Evolutionary conservation across 1,139 yeast genomes (phyloP), one percentile per base, ranked within the genome.

Genomic region (Zhuliangozyma blackwelliae): DNA sequence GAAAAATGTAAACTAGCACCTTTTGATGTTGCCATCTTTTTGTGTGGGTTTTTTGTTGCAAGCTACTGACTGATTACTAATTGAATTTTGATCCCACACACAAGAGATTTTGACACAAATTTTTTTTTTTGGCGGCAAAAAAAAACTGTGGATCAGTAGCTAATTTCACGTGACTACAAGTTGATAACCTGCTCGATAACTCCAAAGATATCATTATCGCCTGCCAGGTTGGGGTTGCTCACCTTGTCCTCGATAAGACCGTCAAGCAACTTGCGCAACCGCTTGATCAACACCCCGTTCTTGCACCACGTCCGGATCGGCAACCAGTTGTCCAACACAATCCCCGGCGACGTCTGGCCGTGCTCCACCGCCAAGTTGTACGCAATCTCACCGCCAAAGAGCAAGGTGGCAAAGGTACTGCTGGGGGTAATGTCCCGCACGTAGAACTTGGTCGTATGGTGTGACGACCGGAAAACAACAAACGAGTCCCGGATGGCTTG

Each of bases 241-340:
- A 70, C 51, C 32, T 77, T 77, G 22, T 70, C 72, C 34, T 77
- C 84, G 39, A 90, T 75, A 1, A 84, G 76, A 13, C 72, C 64
- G 52, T 89, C 95, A 22, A 90, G 61, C 32, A 88, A 55, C 13
- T 64, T 53, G 46, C 95, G 67, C 36, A 92, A 61, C 40, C 83
- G 76, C 43, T 85, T 85, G 28, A 89, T 73, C 36, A 90, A 64
- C 5, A 92, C 95, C 1, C 94, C 97, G 52, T 90, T 88, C 49
- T 94, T 84, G 46, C 96, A 86, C 97, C 97, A 89, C 3, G 96
- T 86, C 46, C 86, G 68, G 27, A 92, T 67, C 7, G 95, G 89
- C 25, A 85, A 60, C 96, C 96, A 85, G 34, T 74, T 71, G 51
- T 85, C 95, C 40, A 89, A 54, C 22, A 82, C 72, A 39, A 82